phyloP scores from a whole-genome alignment of 148 eudicot genomes.

The Suaeda aralocaspica region DNA sequence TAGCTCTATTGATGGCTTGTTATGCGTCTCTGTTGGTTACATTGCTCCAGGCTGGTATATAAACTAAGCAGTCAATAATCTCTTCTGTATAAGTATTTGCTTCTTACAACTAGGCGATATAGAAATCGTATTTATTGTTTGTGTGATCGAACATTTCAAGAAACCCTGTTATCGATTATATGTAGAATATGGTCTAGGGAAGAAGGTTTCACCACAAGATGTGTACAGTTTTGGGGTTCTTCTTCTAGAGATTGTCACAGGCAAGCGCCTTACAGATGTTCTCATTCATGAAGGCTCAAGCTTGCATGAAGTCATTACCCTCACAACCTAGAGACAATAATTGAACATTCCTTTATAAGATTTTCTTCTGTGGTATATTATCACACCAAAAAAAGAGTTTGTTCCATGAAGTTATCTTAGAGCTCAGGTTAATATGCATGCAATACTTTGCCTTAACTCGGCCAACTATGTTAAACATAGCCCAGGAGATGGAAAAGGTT shows the following conservation, averaged over 20 bases:
- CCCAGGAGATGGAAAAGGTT: constrained; percentile 56
- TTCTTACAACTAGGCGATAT: no score
- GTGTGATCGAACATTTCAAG: no score
- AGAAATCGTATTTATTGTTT: no score
- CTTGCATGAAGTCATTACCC: constrained; percentile 70
- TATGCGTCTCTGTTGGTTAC: constrained; percentile 81
- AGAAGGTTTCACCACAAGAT: constrained; percentile 66
- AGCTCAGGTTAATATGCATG: constrained; percentile 69
- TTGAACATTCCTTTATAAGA: constrained; percentile 44
- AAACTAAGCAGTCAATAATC: no score
- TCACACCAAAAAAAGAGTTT: constrained; percentile 20
- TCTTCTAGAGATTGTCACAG: constrained; percentile 58
- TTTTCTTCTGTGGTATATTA: constrained; percentile 17
- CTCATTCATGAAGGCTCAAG: constrained; percentile 54
- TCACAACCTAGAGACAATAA: constrained; percentile 44
- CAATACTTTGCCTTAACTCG: constrained; percentile 54
- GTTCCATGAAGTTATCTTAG: constrained; percentile 51
- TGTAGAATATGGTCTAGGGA: constrained; percentile 85
- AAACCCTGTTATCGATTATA: neutral
- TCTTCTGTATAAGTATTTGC: no score
- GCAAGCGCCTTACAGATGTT: constrained; percentile 74
- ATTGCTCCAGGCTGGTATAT: constrained; percentile 68
- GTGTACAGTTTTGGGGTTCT: constrained; percentile 81
- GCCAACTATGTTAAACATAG: constrained; percentile 75
- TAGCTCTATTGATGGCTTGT: constrained; percentile 59